Percentiles rank a stretch among this genome's conserved stretches.
Conservation (phyloP, 2,329 filamentous ascomycete genomes). For the Lachnellula subtilissima region DNA sequence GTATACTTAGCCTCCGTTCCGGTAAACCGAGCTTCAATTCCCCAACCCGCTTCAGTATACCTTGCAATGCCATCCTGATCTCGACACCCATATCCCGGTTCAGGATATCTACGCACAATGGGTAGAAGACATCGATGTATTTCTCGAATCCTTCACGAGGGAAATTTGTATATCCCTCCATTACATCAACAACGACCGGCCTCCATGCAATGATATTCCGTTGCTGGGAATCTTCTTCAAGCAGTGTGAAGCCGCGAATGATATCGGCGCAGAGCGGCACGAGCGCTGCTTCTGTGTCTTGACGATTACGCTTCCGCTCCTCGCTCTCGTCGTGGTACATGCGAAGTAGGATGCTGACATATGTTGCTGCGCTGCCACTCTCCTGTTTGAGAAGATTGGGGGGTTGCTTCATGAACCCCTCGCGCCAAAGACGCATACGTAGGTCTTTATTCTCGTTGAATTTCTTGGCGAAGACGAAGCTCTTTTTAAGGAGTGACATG, state of each 20-base stretch:
- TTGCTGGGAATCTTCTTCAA: conserved; percentile 96
- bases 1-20: conserved; percentile 11
- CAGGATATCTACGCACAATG: conserved; percentile 76
- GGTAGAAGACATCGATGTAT: conserved; percentile 80
- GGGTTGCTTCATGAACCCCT: conserved; percentile 99
- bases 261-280: conserved; percentile 96
- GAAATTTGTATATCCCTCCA: conserved; percentile 88
- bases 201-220: conserved; percentile 96
- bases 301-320: conserved; percentile 72
- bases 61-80: conserved; percentile 70
- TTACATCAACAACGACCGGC: conserved; percentile 91
- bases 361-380: conserved; percentile 85
- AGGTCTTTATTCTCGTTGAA: conserved; percentile 98
- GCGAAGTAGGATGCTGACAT: conserved; percentile 89
- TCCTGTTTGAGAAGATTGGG: conserved; percentile 98
- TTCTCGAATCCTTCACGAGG: conserved; percentile 72
- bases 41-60: conserved; percentile 74
- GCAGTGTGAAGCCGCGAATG: conserved; percentile 72
- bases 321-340: conserved; percentile 93
- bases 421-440: conserved; percentile 87
- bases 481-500: conserved; percentile 93
- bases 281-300: conserved; percentile 83
- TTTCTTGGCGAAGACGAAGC: conserved; percentile 90
- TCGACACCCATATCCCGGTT: conserved; percentile 77
- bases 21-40: conserved; percentile 59